Base-by-base conservation (phyloP, 306 rosid species). In the Oemleria cerasiformis region DNA sequence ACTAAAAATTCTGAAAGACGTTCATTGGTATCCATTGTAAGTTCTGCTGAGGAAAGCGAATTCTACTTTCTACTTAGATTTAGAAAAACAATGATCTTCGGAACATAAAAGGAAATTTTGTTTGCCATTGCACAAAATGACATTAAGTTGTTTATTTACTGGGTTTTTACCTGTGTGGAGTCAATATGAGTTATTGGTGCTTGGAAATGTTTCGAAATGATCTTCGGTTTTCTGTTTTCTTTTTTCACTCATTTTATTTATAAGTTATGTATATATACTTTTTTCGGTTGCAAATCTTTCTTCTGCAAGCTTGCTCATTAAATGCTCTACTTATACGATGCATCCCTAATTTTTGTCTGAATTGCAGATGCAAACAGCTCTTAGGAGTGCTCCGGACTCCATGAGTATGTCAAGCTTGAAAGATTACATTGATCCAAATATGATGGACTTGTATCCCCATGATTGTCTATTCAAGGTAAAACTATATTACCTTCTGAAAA, bases 381-480 rank as follows among this genome's bases (percentile, higher is more conserved):
- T 94, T 54, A 85, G 88, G 80, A 89, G 82, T 67, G 70, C 91
- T 36, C 90, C 96, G 5, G 97, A 94, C 74, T 84, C 96, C 60
- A 74, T 78, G 88, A 89, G 79, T 68, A 86, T 87, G 95, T 84
- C 96, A 73, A 88, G 88, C 88, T 41, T 94, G 86, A 91, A 81
- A 73, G 90, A 85, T 77, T 84, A 82, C 67, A 86, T 89, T 69
- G 99, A 94, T 81, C 88, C 92, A 36, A 89, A 77, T 86, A 86
- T 94, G 97, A 86, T 85, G 99, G 86, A 91, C 66, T 83, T 94
- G 79, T 94, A 87, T 85, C 99, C 99, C 75, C 99, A 86, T 82
- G 97, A 94, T 79, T 94, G 99, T 86, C 90, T 88, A 51, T 89
- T 82, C 67, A 94, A 94, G 99, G 99, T 86, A 84, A 78, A 72